phyloP scores from a whole-genome alignment of 805 yeast species.

The Debaryomyces hansenii region DNA sequence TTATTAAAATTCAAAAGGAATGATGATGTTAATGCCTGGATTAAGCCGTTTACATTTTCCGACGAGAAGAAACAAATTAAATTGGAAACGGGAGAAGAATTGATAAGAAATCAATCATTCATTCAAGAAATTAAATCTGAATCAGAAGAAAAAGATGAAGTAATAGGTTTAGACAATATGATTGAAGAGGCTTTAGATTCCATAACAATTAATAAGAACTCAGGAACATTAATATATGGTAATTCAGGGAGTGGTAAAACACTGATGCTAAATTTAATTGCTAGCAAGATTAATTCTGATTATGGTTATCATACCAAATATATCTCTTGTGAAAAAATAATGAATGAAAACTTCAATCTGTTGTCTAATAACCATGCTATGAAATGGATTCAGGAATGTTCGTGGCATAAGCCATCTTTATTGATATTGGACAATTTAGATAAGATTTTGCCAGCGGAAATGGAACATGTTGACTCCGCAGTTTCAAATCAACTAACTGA shows the following conservation, averaged over 20 bases:
- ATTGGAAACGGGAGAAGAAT: slow-evolving; percentile 53
- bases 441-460: slow-evolving; percentile 65
- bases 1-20: slow-evolving; percentile 48
- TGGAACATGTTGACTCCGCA: slow-evolving; percentile 57
- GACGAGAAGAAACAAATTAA: slow-evolving; percentile 24
- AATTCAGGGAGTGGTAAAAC: slow-evolving; percentile 83
- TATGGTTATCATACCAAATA: slow-evolving; percentile 48
- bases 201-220: slow-evolving; percentile 41
- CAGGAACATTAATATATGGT: slow-evolving; percentile 69
- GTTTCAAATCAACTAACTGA: slow-evolving; percentile 67
- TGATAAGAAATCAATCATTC: slow-evolving; percentile 46
- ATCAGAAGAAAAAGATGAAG: slow-evolving; percentile 14
- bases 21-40: slow-evolving; percentile 46
- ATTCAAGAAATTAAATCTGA: slow-evolving; percentile 12
- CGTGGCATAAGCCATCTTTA: slow-evolving; percentile 79
- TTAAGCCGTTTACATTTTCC: slow-evolving; percentile 30
- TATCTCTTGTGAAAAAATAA: slow-evolving; percentile 53
- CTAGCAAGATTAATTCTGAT: slow-evolving; percentile 30
- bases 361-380: slow-evolving; percentile 44
- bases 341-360: slow-evolving; percentile 53
- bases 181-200: slow-evolving; percentile 40
- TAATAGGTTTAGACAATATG: slow-evolving; percentile 59
- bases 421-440: slow-evolving; percentile 79
- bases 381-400: slow-evolving; percentile 50
- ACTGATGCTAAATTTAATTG: slow-evolving; percentile 45